Base-by-base conservation (phyloP, 352 stramenopile species). In the Pythium angustatum region DNA sequence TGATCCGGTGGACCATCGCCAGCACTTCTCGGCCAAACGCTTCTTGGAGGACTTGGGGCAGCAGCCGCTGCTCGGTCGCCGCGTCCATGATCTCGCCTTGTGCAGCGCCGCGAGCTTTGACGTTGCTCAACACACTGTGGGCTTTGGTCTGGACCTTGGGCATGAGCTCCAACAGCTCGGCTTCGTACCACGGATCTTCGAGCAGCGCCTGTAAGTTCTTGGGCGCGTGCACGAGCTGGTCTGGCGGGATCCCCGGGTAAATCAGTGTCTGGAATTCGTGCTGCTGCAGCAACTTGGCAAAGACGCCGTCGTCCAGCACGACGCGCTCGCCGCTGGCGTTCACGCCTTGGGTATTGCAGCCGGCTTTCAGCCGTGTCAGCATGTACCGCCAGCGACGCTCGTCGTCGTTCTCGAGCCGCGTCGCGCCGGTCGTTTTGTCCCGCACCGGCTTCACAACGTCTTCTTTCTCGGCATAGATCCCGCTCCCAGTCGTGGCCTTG, bases 1-100 rank as follows among this genome's bases (percentile, higher is more conserved):
- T 94, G 15, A 96, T 77, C 7, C 84, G 84, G 48, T 90, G 87
- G 21, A 96, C 79, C 83, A 96, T 93, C 12, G 77, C 74, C 33
- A 96, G 53, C 22, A 96, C 72, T 58, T 96, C 85, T 41, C 88
- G 73, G 0, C 76, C 85, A 72, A 96, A 96, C 0, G 87, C 87
- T 60, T 96, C 87, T 48, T 94, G 87, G 38, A 94, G 65, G 9
- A 96, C 78, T 53, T 96, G 87, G 1, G 87, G 87, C 33, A 83
- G 34, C 34, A 95, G 76, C 58, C 81, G 66, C 2, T 60, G 56
- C 65, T 96, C 87, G 0, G 86, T 96, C 0, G 69, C 68, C 0
- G 64, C 24, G 51, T 96, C 87, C 87, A 96, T 96, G 44, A 87
- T 48, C 19, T 96, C 87, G 21, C 87, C 87, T 36, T 87, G 74